phyloP scores from a whole-genome alignment of 345 rosid species.

The Euphorbia tirucalli region DNA sequence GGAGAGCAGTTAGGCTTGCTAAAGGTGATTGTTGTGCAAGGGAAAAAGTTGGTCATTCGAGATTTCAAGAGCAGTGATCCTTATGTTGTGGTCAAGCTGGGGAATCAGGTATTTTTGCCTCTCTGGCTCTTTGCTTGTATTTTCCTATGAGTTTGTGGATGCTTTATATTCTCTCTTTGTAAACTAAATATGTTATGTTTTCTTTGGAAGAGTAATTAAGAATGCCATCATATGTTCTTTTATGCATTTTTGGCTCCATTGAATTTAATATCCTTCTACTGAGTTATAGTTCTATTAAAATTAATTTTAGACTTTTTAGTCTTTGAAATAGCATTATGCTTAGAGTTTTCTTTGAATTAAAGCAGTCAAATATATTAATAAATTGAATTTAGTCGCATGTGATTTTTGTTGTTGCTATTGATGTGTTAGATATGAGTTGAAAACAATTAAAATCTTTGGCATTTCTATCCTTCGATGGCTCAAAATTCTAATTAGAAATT shows the following conservation, averaged over 20 bases:
- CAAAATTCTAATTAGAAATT: too few relatives aligned
- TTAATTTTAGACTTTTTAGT: background rate
- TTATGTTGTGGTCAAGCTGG: slow-evolving; percentile 83
- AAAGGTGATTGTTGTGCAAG: slow-evolving; percentile 71
- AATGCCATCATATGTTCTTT: background rate
- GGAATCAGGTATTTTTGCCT: slow-evolving; percentile 52
- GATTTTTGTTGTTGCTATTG: too few relatives aligned
- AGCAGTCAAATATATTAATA: too few relatives aligned
- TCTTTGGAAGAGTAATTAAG: background rate
- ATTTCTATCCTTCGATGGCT: too few relatives aligned
- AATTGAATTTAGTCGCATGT: too few relatives aligned
- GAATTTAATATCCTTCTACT: background rate
- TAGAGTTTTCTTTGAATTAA: too few relatives aligned
- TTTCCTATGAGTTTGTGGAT: too few relatives aligned
- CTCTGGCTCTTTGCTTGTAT: background rate
- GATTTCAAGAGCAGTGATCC: slow-evolving; percentile 99
- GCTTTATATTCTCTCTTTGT: too few relatives aligned
- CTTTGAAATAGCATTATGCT: background rate
- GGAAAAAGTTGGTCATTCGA: slow-evolving; percentile 74
- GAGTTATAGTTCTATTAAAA: background rate
- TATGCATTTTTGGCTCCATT: background rate
- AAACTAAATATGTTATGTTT: too few relatives aligned
- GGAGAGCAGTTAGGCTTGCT: slow-evolving; percentile 68
- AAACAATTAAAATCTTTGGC: too few relatives aligned
- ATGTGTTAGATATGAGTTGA: too few relatives aligned